Percentiles rank a stretch among this genome's conserved stretches.
Evolutionary conservation across 768 basidiomycete species (phyloP).

Genomic region (Trametes cinnabarina): DNA sequence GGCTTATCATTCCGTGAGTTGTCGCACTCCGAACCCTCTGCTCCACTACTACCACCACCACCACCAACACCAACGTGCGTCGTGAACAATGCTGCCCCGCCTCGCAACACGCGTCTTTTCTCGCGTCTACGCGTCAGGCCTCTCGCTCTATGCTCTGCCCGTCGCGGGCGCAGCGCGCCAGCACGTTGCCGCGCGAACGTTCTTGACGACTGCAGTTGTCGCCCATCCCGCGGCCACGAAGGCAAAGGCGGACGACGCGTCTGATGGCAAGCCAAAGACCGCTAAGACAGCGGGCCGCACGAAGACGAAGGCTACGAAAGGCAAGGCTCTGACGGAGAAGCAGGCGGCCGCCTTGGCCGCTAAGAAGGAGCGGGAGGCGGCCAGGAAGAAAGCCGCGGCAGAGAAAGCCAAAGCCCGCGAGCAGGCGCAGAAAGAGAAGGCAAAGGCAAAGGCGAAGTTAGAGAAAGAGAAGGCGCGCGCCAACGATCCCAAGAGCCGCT

Average conservation of each 20-base stretch:
- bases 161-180: neutral
- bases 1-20: neutral
- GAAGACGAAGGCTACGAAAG: neutral
- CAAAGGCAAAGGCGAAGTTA: neutral
- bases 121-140: constrained; percentile 1
- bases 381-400: neutral
- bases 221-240: constrained; percentile 1
- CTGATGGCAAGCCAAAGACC: too few species aligned
- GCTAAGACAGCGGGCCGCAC: neutral
- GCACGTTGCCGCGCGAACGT: constrained; percentile 11
- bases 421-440: neutral
- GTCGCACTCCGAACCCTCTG: neutral
- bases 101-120: constrained; percentile 15
- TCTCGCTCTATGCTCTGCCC: neutral
- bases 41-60: neutral
- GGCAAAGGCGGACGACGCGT: neutral
- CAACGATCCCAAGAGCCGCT: neutral
- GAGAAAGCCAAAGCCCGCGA: constrained; percentile 2
- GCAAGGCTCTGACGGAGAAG: neutral
- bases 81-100: constrained; percentile 18
- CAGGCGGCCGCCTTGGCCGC: too few species aligned
- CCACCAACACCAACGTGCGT: too few species aligned
- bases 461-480: neutral
- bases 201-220: constrained; percentile 11
- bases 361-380: neutral